phyloP scores from a whole-genome alignment of 2,329 filamentous ascomycete species.

The Aureobasidium sp. region DNA sequence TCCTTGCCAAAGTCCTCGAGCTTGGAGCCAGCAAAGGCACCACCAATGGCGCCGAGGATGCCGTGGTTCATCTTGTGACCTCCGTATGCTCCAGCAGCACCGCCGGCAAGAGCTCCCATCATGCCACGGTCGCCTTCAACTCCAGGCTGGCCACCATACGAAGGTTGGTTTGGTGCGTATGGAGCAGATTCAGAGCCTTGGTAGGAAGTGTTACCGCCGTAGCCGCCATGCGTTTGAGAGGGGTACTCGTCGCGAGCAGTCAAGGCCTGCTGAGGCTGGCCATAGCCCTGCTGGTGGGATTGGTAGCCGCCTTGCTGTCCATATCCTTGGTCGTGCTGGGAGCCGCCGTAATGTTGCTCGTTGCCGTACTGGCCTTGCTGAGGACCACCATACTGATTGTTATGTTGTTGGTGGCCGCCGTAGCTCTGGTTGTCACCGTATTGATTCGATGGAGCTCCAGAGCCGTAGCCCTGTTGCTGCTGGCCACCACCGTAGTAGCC shows the following conservation, averaged over 20 bases:
- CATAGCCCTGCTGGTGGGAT: constrained; percentile 16
- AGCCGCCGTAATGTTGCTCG: constrained; percentile 20
- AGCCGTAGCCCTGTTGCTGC: constrained; percentile 18
- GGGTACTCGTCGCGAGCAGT: constrained; percentile 10
- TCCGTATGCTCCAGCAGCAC: constrained; percentile 50
- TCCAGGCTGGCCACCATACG: constrained; percentile 11
- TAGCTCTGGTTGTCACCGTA: constrained; percentile 15
- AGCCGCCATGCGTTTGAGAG: constrained; percentile 6
- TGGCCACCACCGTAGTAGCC: constrained; percentile 20
- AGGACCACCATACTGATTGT: constrained; percentile 17
- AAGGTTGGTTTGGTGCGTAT: constrained; percentile 5
- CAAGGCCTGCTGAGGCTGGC: constrained; percentile 13
- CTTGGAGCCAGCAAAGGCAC: constrained; percentile 49
- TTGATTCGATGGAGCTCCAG: neutral
- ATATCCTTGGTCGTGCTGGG: constrained; percentile 16
- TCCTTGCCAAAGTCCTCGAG: constrained; percentile 48
- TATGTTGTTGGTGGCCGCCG: constrained; percentile 19
- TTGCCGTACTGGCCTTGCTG: constrained; percentile 20
- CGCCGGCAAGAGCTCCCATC: constrained; percentile 50
- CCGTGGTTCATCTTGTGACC: constrained; percentile 52
- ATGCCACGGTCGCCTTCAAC: constrained; percentile 48
- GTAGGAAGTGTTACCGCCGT: constrained; percentile 7
- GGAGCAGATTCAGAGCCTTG: constrained; percentile 8
- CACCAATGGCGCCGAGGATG: constrained; percentile 51
- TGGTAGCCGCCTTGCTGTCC: constrained; percentile 11